Percentiles rank a stretch among this genome's conserved stretches.
phyloP scores from a whole-genome alignment of 352 stramenopile genomes.

The Globisporangium radiosum region DNA sequence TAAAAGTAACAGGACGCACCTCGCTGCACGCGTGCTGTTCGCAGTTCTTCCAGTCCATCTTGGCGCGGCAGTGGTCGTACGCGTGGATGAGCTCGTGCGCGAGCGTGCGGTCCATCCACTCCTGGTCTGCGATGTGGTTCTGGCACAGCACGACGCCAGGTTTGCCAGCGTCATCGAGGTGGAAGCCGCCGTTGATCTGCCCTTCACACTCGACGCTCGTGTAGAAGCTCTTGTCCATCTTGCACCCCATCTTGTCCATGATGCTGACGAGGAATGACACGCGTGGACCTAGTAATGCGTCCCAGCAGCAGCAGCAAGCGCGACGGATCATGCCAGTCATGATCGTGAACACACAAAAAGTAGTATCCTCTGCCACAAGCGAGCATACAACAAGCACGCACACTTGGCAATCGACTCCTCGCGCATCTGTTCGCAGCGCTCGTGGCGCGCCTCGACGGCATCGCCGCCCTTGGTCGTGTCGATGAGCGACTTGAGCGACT shows the following conservation, averaged over 20 bases:
- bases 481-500: constrained; percentile 63
- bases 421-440: constrained; percentile 63
- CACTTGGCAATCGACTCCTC: constrained; percentile 64
- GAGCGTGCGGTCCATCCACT: constrained; percentile 90
- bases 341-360: too few species aligned
- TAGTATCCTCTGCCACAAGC: neutral
- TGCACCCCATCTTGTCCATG: constrained; percentile 86
- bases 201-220: constrained; percentile 76
- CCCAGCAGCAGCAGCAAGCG: neutral
- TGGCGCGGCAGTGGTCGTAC: constrained; percentile 90
- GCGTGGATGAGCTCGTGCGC: constrained; percentile 92
- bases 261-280: constrained; percentile 77
- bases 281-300: constrained; percentile 36
- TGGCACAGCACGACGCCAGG: constrained; percentile 84
- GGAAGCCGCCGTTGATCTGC: constrained; percentile 84
- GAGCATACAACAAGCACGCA: constrained; percentile 16
- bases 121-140: constrained; percentile 88
- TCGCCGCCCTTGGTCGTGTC: constrained; percentile 25
- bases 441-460: constrained; percentile 33
- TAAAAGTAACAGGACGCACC: constrained; percentile 20
- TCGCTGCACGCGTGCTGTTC: constrained; percentile 91
- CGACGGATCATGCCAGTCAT: neutral
- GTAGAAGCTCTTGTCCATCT: constrained; percentile 66
- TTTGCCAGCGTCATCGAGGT: constrained; percentile 67
- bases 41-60: constrained; percentile 91